phyloP scores from a whole-genome alignment of 192 early-diverging fungal genomes.

The Backusella psychrophila region DNA sequence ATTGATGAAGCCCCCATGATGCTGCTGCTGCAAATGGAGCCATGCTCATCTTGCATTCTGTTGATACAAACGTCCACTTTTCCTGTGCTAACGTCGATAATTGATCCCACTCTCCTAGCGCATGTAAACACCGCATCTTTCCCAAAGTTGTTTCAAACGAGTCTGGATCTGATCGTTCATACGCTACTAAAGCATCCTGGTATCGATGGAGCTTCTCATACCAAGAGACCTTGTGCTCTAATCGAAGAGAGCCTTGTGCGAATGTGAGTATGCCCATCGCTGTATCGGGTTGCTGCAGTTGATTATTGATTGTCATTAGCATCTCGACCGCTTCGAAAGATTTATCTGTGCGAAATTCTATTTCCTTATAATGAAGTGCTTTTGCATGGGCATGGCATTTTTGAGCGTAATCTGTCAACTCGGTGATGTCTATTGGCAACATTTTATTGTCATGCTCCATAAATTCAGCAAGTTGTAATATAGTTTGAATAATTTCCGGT shows the following conservation, averaged over 20 bases:
- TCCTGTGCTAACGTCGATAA: slow-evolving; percentile 78
- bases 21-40: slow-evolving; percentile 88
- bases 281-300: slow-evolving; percentile 93
- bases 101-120: slow-evolving; percentile 92
- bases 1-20: slow-evolving; percentile 87
- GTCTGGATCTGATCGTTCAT: slow-evolving; percentile 76
- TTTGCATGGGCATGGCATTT: slow-evolving; percentile 96
- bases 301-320: slow-evolving; percentile 92
- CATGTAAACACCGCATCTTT: slow-evolving; percentile 89
- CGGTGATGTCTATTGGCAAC: slow-evolving; percentile 88
- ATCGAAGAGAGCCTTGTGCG: slow-evolving; percentile 78
- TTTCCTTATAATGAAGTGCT: slow-evolving; percentile 97
- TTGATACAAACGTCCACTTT: slow-evolving; percentile 60
- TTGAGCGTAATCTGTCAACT: slow-evolving; percentile 83
- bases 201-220: slow-evolving; percentile 91
- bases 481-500: slow-evolving; percentile 84
- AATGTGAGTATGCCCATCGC: slow-evolving; percentile 92
- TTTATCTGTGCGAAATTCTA: slow-evolving; percentile 84
- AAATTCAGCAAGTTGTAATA: slow-evolving; percentile 94
- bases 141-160: slow-evolving; percentile 76
- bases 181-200: slow-evolving; percentile 89
- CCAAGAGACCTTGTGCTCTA: slow-evolving; percentile 89
- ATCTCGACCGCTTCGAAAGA: slow-evolving; percentile 84
- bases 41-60: slow-evolving; percentile 66
- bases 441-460: slow-evolving; percentile 99